These are phyloP conservation scores for Evernia prunastri DNA, from an alignment of 495 filamentous ascomycete species.

Conservation along the genomic window DNA sequence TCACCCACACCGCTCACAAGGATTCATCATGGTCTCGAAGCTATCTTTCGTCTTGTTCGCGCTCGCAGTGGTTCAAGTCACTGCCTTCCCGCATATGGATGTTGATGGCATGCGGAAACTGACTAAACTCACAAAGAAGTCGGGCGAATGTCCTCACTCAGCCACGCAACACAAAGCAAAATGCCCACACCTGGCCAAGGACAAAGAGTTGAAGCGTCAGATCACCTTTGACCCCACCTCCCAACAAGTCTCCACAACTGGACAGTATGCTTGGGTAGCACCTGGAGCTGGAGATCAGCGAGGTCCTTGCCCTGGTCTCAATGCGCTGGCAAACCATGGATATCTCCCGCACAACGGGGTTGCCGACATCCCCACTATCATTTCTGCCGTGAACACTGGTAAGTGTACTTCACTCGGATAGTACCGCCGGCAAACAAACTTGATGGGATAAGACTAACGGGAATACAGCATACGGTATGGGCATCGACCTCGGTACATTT, in stretches of 20 bases:
- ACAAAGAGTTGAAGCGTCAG: constrained; percentile 7
- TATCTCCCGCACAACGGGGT: constrained; percentile 49
- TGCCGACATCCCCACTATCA: constrained; percentile 34
- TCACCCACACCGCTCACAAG: not conserved
- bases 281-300: constrained; percentile 38
- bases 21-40: not conserved
- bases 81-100: constrained; percentile 13
- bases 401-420: not conserved
- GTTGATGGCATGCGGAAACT: not conserved
- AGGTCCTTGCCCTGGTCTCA: constrained; percentile 48
- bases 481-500: constrained; percentile 43
- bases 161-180: not conserved
- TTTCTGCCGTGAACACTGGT: constrained; percentile 29
- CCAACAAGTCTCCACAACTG: constrained; percentile 25
- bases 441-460: constrained; percentile 16
- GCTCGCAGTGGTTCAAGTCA: constrained; percentile 4
- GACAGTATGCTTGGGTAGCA: constrained; percentile 37
- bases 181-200: not conserved
- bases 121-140: not conserved
- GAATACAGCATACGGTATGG: constrained; percentile 42
- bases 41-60: not conserved
- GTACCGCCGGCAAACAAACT: not conserved
- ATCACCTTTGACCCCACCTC: constrained; percentile 18
- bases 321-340: constrained; percentile 49
- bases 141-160: constrained; percentile 4